These are phyloP conservation scores for Alternaria brassicae DNA, from an alignment of 2,329 filamentous ascomycete genomes.

Conservation along the genomic window DNA sequence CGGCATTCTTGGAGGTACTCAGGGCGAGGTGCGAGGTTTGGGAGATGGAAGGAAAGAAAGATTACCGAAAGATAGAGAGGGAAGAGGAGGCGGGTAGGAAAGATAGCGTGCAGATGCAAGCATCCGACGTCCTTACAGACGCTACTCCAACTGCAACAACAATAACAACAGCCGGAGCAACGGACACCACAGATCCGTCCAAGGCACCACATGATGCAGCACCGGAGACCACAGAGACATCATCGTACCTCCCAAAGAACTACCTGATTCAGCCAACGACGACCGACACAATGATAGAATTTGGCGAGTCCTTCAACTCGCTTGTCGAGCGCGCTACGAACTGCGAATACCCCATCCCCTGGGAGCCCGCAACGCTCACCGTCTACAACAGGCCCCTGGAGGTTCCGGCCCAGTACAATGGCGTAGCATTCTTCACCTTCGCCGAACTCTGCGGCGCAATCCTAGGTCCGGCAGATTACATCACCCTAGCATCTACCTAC, in stretches of 20 bases:
- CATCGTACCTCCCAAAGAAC: slow-evolving; percentile 38
- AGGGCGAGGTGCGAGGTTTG: slow-evolving; percentile 82
- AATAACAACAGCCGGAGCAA: background rate
- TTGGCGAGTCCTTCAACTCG: slow-evolving; percentile 32
- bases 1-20: slow-evolving; percentile 75
- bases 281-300: slow-evolving; percentile 27
- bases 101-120: slow-evolving; percentile 6
- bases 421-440: slow-evolving; percentile 72
- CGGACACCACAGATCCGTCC: background rate
- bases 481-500: slow-evolving; percentile 79
- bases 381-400: slow-evolving; percentile 70
- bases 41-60: slow-evolving; percentile 78
- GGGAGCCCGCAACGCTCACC: slow-evolving; percentile 55
- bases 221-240: background rate
- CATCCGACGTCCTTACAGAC: background rate
- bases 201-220: background rate
- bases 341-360: slow-evolving; percentile 50
- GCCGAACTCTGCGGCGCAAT: slow-evolving; percentile 66
- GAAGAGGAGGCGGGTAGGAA: slow-evolving; percentile 21
- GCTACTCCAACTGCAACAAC: background rate
- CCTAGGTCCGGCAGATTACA: slow-evolving; percentile 82
- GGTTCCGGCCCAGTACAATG: slow-evolving; percentile 65
- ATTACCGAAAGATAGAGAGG: slow-evolving; percentile 66
- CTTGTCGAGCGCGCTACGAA: slow-evolving; percentile 29
- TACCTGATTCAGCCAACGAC: slow-evolving; percentile 44